Conservation (phyloP, 2,329 filamentous ascomycete genomes). For the Periglandula ipomoeae region DNA sequence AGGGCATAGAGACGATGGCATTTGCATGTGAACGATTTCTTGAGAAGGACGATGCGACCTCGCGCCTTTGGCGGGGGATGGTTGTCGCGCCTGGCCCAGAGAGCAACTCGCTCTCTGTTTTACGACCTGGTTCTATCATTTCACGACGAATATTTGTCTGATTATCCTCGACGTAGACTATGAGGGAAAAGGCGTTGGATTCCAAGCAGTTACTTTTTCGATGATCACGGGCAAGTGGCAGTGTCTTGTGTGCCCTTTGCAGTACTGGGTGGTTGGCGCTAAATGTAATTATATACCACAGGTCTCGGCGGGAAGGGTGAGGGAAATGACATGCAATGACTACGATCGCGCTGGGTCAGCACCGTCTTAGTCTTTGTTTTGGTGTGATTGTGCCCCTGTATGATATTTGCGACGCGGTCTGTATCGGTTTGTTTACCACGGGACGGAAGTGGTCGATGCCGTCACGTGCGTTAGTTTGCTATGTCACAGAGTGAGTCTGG, state of each 20-base stretch:
- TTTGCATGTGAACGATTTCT: conserved; percentile 7
- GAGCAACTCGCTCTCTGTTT: neutral
- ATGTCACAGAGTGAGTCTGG: too few relatives aligned
- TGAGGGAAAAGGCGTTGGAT: neutral
- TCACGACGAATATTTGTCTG: neutral
- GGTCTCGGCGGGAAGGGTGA: neutral
- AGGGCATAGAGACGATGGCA: conserved; percentile 10
- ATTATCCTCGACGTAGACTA: neutral
- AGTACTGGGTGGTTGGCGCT: neutral
- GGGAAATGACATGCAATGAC: conserved; percentile 7
- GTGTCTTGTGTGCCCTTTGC: conserved; percentile 1
- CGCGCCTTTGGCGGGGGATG: neutral
- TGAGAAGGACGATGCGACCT: neutral
- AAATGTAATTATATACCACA: conserved; percentile 12
- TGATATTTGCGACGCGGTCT: neutral
- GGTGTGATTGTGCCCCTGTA: neutral
- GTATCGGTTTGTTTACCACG: neutral
- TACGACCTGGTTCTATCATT: neutral
- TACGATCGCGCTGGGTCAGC: neutral
- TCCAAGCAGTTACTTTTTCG: neutral
- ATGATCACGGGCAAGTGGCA: neutral
- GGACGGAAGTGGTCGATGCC: neutral
- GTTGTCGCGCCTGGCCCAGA: conserved; percentile 3
- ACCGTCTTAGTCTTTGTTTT: neutral
- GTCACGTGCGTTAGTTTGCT: neutral